Evolutionary conservation across 257 asterid species (phyloP).

Genomic region (Solanum virginianum): DNA sequence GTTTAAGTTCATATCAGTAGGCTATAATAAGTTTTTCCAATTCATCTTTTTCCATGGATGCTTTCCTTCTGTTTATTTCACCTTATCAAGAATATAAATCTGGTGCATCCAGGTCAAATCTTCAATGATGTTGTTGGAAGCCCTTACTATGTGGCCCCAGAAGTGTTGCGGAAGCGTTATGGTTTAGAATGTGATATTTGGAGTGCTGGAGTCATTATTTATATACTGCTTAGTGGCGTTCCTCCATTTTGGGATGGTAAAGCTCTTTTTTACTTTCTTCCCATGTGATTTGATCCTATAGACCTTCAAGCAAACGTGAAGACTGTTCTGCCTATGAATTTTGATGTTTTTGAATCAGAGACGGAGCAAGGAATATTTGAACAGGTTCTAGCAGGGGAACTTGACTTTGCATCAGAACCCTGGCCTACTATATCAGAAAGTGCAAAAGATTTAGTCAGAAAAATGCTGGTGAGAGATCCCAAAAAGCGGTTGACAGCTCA

Average conservation of each 20-base stretch:
- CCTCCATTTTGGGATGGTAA: slow-evolving; percentile 74
- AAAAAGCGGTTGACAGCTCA: slow-evolving; percentile 49
- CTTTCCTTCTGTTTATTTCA: background rate
- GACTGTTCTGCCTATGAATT: background rate
- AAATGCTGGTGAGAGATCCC: slow-evolving; percentile 58
- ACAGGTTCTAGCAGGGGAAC: slow-evolving; percentile 62
- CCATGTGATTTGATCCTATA: background rate
- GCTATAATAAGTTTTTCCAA: background rate
- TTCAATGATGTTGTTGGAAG: slow-evolving; percentile 60
- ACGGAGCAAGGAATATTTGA: slow-evolving; percentile 59
- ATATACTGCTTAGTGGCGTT: slow-evolving; percentile 51
- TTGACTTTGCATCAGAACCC: slow-evolving; percentile 59
- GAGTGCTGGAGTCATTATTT: slow-evolving; percentile 69
- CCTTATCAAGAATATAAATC: slow-evolving; percentile 5
- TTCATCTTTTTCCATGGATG: background rate
- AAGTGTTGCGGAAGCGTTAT: slow-evolving; percentile 45
- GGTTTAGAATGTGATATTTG: slow-evolving; percentile 64
- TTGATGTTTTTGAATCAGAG: slow-evolving; percentile 24
- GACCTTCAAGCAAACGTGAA: background rate
- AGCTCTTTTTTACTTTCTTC: background rate
- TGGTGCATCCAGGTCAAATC: slow-evolving; percentile 26
- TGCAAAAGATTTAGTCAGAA: slow-evolving; percentile 54
- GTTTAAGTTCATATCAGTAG: background rate
- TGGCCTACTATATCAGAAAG: slow-evolving; percentile 64
- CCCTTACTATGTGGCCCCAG: slow-evolving; percentile 65